Evolutionary conservation across 495 filamentous ascomycete genomes (phyloP), one percentile per base, ranked within the genome.

Genomic region (Neurospora sp.): DNA sequence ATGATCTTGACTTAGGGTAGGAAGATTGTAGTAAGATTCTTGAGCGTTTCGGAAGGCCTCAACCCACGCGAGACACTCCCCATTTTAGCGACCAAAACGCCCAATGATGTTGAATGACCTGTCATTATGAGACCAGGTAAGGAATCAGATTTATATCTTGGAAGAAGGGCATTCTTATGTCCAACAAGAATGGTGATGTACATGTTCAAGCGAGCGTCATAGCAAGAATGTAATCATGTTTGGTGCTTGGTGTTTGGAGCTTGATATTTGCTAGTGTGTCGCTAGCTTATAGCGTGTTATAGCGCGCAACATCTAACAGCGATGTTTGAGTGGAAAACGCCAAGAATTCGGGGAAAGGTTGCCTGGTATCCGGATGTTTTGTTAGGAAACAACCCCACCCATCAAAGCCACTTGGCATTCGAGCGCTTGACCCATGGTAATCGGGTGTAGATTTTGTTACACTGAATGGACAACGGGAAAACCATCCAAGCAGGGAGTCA

Each of bases 51-150:
- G 41, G 16, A 44, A n/a, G 18, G 42, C 42, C 42, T 46, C 7
- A n/a, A n/a, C 18, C 18, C 42, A 46, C 18, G 18, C 18, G 42
- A 46, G 42, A 46, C 42, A 46, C 18, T 46, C 18, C 42, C 18
- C 6, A 46, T 46, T n/a, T 46, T n/a, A 46, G 5, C 5, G 40
- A 41, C 40, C 40, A 41, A 2, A 6, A 16, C 1, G 14, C 4
- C 5, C 40, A 5, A 3, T 6, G 5, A 41, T 41, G 40, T 16
- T 14, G 4, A 14, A 10, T 5, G 3, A 4, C 6, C 0, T 8
- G 16, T 44, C 0, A n/a, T 0, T 7, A 44, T 8, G 0, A 0
- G 5, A 6, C 14, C 5, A 44, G 6, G 7, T 0, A 44, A 7
- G 2, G 5, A 1, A 44, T 3, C 7, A n/a, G 2, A 8, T n/a